These are phyloP conservation scores for Schizosaccharomyces octosporus DNA, from an alignment of 805 yeast species.

Conservation along the genomic window DNA sequence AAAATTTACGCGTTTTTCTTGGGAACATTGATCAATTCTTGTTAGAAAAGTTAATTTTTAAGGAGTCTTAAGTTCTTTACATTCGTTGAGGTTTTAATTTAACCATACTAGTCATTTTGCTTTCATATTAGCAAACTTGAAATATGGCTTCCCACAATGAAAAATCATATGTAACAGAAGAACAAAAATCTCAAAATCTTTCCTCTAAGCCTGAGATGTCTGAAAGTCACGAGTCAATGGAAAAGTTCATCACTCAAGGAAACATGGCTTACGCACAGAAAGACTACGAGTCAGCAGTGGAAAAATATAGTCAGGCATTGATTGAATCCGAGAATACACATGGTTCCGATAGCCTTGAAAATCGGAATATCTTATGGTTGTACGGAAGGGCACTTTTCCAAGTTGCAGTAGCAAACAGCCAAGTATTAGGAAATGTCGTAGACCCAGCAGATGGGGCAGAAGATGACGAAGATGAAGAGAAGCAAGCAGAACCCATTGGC, in stretches of 20 bases:
- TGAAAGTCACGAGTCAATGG: neutral
- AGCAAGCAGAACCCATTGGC: constrained; percentile 4
- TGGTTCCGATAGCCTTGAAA: constrained; percentile 26
- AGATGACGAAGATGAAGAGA: constrained; percentile 11
- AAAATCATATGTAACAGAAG: too few relatives aligned
- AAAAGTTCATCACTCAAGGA: neutral
- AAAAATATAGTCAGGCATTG: neutral
- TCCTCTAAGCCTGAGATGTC: neutral
- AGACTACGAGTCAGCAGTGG: neutral
- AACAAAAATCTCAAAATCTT: neutral
- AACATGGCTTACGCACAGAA: neutral
- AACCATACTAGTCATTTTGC: too few relatives aligned
- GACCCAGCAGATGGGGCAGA: constrained; percentile 9
- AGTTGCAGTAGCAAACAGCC: constrained; percentile 48
- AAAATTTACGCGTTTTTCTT: too few relatives aligned
- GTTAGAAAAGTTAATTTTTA: too few relatives aligned
- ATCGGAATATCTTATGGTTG: constrained; percentile 43
- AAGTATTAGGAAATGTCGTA: constrained; percentile 38
- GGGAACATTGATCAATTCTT: too few relatives aligned
- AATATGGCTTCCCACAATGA: too few relatives aligned
- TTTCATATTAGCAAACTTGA: too few relatives aligned
- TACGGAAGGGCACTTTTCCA: constrained; percentile 66
- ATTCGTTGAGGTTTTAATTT: too few relatives aligned
- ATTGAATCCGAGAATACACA: constrained; percentile 13
- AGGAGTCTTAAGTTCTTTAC: too few relatives aligned